Percentiles rank a stretch among this genome's conserved stretches.
Conservation (phyloP, 192 early-diverging fungal genomes). For the Coemansia sp. region DNA sequence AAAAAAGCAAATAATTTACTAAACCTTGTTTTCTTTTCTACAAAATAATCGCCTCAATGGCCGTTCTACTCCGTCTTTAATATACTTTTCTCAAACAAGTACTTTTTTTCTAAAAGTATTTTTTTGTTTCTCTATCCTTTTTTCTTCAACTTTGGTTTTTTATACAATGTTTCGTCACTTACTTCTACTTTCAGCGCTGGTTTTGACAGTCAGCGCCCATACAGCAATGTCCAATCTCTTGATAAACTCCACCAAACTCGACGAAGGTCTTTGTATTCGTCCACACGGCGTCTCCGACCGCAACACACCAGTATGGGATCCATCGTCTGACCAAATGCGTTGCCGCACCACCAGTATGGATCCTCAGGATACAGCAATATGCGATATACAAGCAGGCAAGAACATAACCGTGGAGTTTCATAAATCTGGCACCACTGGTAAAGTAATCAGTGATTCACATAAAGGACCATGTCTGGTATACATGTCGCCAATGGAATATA, state of each 20-base stretch:
- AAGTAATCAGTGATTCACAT: not conserved
- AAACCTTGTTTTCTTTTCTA: no score
- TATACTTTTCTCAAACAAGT: no score
- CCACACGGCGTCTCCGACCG: not conserved
- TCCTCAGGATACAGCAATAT: not conserved
- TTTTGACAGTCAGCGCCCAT: not conserved
- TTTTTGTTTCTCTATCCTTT: not conserved
- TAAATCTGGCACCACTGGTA: not conserved
- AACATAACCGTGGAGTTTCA: not conserved
- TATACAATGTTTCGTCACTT: not conserved
- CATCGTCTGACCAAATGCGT: not conserved
- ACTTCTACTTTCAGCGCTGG: not conserved
- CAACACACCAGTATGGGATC: not conserved
- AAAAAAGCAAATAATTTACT: no score
- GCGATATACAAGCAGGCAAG: not conserved
- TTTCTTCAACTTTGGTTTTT: not conserved
- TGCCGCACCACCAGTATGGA: conserved; percentile 1
- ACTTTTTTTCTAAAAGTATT: not conserved
- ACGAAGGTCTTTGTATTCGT: not conserved
- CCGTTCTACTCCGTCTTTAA: no score
- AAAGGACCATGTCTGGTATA: conserved; percentile 2
- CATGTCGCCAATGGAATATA: conserved; percentile 1
- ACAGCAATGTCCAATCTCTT: not conserved
- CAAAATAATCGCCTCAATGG: not conserved
- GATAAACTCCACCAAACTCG: not conserved